Percentiles rank a stretch among this genome's conserved stretches.
Evolutionary conservation across 495 filamentous ascomycete genomes (phyloP).

Genomic region (Penicillium robsamsonii): DNA sequence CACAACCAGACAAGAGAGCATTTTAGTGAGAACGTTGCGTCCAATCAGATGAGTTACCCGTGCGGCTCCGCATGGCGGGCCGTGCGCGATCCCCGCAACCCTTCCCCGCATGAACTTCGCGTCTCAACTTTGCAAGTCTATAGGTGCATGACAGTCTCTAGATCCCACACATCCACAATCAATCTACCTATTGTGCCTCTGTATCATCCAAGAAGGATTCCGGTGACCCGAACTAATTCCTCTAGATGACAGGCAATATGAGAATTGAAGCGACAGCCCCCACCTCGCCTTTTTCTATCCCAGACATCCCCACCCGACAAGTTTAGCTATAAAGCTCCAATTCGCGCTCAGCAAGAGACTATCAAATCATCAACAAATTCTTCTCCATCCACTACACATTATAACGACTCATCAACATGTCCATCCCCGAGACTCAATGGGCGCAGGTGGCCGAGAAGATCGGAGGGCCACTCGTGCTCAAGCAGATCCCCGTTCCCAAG

Average conservation of each 20-base stretch:
- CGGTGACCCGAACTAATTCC: background rate
- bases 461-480: slow-evolving; percentile 72
- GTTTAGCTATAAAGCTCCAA: background rate
- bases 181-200: background rate
- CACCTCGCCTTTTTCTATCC: background rate
- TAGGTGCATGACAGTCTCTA: background rate
- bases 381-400: background rate
- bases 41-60: background rate
- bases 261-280: background rate
- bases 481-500: slow-evolving; percentile 71
- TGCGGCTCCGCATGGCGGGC: slow-evolving; percentile 10
- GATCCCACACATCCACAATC: background rate
- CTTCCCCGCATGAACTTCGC: slow-evolving; percentile 3
- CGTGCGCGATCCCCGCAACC: background rate
- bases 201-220: background rate
- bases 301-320: background rate
- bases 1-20: background rate
- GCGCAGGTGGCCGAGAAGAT: slow-evolving; percentile 79
- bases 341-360: background rate
- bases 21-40: background rate
- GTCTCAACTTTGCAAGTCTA: background rate
- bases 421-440: slow-evolving; percentile 73
- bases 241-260: background rate
- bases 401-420: background rate
- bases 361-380: background rate